Conservation (phyloP, 495 filamentous ascomycete genomes). For the Aspergillus baeticus region DNA sequence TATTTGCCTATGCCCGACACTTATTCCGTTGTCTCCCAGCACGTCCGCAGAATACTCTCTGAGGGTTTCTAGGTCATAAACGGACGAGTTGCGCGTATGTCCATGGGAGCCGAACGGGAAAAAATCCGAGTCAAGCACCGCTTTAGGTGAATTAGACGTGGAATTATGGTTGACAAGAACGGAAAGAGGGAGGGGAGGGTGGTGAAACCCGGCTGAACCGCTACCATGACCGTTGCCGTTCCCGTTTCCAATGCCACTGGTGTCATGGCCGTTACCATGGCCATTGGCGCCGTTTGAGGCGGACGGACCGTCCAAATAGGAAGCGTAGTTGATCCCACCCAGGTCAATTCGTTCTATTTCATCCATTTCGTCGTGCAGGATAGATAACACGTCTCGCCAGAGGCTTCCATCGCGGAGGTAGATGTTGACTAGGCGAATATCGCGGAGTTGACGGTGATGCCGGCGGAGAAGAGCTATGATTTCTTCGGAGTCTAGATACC, state of each 20-base stretch:
- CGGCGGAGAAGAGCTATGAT: conserved; percentile 56
- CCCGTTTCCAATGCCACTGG: conserved; percentile 18
- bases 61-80: conserved; percentile 22
- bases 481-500: conserved; percentile 59
- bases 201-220: conserved; percentile 7
- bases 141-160: neutral
- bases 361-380: conserved; percentile 58
- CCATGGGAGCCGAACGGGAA: conserved; percentile 10
- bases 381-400: conserved; percentile 60
- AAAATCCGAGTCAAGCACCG: conserved; percentile 13
- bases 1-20: conserved; percentile 51
- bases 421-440: conserved; percentile 57
- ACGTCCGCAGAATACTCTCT: conserved; percentile 39
- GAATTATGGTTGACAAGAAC: neutral
- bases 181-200: conserved; percentile 7
- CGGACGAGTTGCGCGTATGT: conserved; percentile 22
- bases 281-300: conserved; percentile 17
- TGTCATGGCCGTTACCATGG: conserved; percentile 20
- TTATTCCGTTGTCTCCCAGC: conserved; percentile 56
- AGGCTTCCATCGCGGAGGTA: conserved; percentile 55
- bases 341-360: conserved; percentile 60
- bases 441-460: conserved; percentile 54
- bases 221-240: conserved; percentile 20
- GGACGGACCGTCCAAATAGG: conserved; percentile 46
- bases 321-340: conserved; percentile 59